Base-by-base conservation (phyloP, 2,329 filamentous ascomycete species). In the Calcarisporium arbuscula region DNA sequence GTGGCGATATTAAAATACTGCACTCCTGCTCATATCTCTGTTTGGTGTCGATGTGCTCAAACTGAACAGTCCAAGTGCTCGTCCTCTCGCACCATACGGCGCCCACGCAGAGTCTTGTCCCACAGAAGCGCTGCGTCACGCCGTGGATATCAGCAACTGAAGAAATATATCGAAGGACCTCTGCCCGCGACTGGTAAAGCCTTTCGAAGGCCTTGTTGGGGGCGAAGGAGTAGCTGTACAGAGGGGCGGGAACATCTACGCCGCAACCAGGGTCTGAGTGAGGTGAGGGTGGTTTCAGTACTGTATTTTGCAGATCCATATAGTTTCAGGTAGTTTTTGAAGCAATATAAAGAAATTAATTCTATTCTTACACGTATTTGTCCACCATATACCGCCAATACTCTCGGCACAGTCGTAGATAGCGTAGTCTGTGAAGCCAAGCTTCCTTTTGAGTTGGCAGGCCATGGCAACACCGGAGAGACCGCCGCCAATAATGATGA, bases 401-500 rank as follows among this genome's bases (percentile, higher is more conserved):
- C 16, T 19, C 8, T 6, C 4, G 16, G 18, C 20, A 8, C 28
- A 19, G 16, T 30, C 28, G 28, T 19, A 30, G 15, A 30, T 30
- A n/a, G 20, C 18, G 17, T 19, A 30, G 14, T 30, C 28, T 16
- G 18, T 19, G 11, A 30, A 30, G 2, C 14, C 20, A 5, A 30
- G 17, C 9, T 30, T 30, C 6, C 28, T 16, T 19, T 30, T 30
- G 16, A 30, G 15, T 15, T 19, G 10, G 28, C 28, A 30, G 12
- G 28, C 28, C 16, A 30, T 30, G 15, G 18, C 28, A n/a, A 30
- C 16, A 6, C 28, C 28, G 10, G 28, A 16, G 12, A 30, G 11
- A 2, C 28, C 28, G 28, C 16, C 28, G 28, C 28, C 28, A 18
- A 30, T 19, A n/a, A 30, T 30, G 28, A 30, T 18, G 28, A 19